Percentiles rank a stretch among this genome's conserved stretches.
Evolutionary conservation across 2,329 filamentous ascomycete genomes (phyloP).

Genomic region (Apiospora rasikravindrae): DNA sequence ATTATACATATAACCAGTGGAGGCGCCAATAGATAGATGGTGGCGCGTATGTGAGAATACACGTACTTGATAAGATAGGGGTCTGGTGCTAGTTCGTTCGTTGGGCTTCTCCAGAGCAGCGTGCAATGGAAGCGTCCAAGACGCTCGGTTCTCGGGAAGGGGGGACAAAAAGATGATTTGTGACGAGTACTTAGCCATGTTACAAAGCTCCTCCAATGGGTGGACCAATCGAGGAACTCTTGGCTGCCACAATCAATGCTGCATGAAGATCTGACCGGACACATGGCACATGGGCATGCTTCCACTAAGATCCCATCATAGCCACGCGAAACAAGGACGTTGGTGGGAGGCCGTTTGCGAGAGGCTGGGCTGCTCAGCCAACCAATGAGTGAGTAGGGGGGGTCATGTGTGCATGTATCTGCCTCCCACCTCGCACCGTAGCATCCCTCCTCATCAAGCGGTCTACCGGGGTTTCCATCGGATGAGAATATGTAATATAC

Average conservation of each 20-base stretch:
- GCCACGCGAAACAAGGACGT: conserved; percentile 21
- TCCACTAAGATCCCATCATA: conserved; percentile 21
- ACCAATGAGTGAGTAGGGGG: conserved; percentile 1
- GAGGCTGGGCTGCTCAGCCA: conserved; percentile 6
- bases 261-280: conserved; percentile 20
- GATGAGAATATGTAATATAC: background rate
- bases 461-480: conserved; percentile 8
- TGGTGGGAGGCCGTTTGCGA: conserved; percentile 19
- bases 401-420: background rate
- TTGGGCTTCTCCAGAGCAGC: background rate
- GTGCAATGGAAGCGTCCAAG: background rate
- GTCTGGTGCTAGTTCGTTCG: background rate
- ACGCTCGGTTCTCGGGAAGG: conserved; percentile 5
- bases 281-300: conserved; percentile 21
- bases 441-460: background rate
- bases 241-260: conserved; percentile 17
- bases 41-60: background rate
- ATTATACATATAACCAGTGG: no score
- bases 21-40: background rate
- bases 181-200: conserved; percentile 3
- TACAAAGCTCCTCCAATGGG: conserved; percentile 5
- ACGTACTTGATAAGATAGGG: background rate
- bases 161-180: background rate
- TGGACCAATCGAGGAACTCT: conserved; percentile 4
- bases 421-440: background rate